Base-by-base conservation (phyloP, 306 rosid species). In the Vigna hirtella region DNA sequence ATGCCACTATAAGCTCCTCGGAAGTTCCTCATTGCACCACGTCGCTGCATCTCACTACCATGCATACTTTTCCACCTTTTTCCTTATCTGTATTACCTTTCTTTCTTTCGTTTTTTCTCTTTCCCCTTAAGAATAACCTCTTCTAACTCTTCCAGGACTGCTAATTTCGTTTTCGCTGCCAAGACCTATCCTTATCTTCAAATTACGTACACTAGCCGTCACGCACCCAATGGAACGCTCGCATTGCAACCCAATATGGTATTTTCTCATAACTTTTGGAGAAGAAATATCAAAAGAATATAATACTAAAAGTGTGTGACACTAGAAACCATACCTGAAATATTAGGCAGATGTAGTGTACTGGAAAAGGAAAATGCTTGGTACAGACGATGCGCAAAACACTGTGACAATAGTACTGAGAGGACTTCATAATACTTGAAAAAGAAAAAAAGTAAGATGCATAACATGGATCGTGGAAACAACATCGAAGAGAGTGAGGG, bases 1-100 rank as follows among this genome's bases (percentile, higher is more conserved):
- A 48, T 52, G 22, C 66, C 42, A 79, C 70, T 70, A 57, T 26
- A 70, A 49, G 42, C 42, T 28, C 66, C 43, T 61, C 22, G 6
- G 22, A 61, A 30, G 16, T 48, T 65, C 45, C 20, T 57, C 28
- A 75, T 74, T 81, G 84, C 63, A 75, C 77, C 85, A 74, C 84
- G 84, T 81, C 2, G 70, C 76, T 56, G 45, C 62, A 81, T 56
- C 64, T 66, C 10, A 66, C 42, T 30, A 67, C 51, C 85, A 75
- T 74, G 80, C 80, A 81, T 13, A 36, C 80, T 24, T 74, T 74
- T 26, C 22, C 38, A 0, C 10, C 71, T 66, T 56, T 80, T 32
- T 18, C 18, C 18, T 49, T 55, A 16, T 67, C 40, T 18, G 40
- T 6, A 12, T 66, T 32, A 0, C 1, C 40, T 67, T 43, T 67